phyloP scores from a whole-genome alignment of 2,329 filamentous ascomycete species.

The Byssochlamys sp. region DNA sequence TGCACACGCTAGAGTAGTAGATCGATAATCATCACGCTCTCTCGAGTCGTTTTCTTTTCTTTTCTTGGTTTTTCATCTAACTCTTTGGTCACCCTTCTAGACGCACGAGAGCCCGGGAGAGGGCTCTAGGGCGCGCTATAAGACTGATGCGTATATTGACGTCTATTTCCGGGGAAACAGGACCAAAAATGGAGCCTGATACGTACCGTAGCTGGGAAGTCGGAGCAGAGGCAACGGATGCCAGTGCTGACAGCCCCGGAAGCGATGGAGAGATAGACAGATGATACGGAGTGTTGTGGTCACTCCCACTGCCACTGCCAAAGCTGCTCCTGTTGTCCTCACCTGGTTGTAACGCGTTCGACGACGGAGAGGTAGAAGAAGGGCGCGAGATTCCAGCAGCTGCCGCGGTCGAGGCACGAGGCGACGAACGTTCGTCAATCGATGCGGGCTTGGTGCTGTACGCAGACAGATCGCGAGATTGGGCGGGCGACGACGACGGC shows the following conservation, averaged over 20 bases:
- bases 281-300: constrained; percentile 13
- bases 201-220: constrained; percentile 45
- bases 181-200: not conserved
- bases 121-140: not conserved
- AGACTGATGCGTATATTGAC: not conserved
- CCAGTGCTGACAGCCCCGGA: constrained; percentile 51
- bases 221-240: constrained; percentile 46
- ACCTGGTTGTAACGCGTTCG: constrained; percentile 24
- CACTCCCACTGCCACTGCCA: constrained; percentile 15
- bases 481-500: constrained; percentile 36
- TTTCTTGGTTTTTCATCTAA: not conserved
- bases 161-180: not conserved
- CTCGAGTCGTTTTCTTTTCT: not conserved
- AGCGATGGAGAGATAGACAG: constrained; percentile 36
- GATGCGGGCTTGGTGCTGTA: constrained; percentile 34
- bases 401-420: constrained; percentile 34
- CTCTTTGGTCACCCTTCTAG: not conserved
- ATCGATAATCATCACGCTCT: not conserved
- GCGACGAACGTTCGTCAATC: constrained; percentile 38
- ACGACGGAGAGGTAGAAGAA: constrained; percentile 44
- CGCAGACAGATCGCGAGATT: constrained; percentile 22
- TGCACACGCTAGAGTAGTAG: not conserved
- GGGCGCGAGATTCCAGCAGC: constrained; percentile 44
- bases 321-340: constrained; percentile 18
- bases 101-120: not conserved